These are phyloP conservation scores for Penicillium daleae DNA, from an alignment of 495 filamentous ascomycete species.

Conservation along the genomic window DNA sequence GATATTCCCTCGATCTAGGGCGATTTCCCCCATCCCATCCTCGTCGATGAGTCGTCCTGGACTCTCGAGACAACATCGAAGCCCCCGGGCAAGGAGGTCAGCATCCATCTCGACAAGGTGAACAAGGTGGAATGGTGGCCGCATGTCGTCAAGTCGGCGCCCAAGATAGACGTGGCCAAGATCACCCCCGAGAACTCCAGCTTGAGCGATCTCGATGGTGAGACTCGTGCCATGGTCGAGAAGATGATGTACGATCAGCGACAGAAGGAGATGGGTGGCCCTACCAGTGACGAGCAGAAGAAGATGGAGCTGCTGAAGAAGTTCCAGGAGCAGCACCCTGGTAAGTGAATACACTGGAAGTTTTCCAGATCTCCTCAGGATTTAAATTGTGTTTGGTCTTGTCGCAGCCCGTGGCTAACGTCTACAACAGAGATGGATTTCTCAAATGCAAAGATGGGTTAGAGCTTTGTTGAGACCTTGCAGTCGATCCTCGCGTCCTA, in stretches of 20 bases:
- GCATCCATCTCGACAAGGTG: constrained; percentile 91
- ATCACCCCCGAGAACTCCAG: constrained; percentile 92
- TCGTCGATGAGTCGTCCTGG: constrained; percentile 89
- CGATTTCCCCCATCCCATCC: constrained; percentile 77
- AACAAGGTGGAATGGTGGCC: constrained; percentile 99
- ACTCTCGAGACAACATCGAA: constrained; percentile 73
- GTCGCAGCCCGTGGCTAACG: constrained; percentile 13
- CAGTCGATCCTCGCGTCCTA: background rate
- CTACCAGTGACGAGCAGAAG: constrained; percentile 87
- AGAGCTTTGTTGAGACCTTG: constrained; percentile 1
- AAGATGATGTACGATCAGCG: constrained; percentile 99
- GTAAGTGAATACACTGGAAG: constrained; percentile 66
- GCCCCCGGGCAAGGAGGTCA: constrained; percentile 70
- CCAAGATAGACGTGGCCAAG: constrained; percentile 89
- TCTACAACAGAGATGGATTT: constrained; percentile 53
- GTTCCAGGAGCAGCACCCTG: constrained; percentile 83
- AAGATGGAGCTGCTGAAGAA: constrained; percentile 91
- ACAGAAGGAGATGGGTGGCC: constrained; percentile 90
- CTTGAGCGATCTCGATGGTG: constrained; percentile 88
- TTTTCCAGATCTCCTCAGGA: background rate
- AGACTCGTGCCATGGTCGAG: constrained; percentile 98
- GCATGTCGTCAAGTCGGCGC: constrained; percentile 79
- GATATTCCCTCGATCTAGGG: constrained; percentile 56
- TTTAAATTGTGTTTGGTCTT: background rate
- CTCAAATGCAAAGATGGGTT: constrained; percentile 51